A percentile compares a stretch with the other conserved stretches of the same genome.
Evolutionary conservation across 345 rosid genomes (phyloP).

Genomic region (Erodium maritimum): DNA sequence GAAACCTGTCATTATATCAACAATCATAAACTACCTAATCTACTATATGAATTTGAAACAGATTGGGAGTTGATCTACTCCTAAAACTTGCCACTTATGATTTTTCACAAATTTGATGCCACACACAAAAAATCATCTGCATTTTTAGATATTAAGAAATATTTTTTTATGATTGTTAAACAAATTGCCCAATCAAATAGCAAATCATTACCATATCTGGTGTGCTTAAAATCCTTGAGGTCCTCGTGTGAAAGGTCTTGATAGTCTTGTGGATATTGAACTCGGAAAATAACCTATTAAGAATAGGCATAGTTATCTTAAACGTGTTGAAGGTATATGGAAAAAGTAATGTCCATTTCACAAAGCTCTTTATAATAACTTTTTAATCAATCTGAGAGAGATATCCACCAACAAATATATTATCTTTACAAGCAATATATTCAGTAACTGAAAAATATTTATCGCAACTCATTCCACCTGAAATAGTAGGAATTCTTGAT

Average conservation of each 20-base stretch:
- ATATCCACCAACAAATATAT: background rate
- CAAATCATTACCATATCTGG: slow-evolving; percentile 75
- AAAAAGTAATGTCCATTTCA: background rate
- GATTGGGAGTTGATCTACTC: too few species aligned
- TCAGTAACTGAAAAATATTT: too few species aligned
- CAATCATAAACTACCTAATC: too few species aligned
- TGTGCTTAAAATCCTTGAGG: slow-evolving; percentile 92
- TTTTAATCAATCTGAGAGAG: background rate
- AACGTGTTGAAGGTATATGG: background rate
- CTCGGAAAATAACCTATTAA: slow-evolving; percentile 83
- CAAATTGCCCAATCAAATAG: background rate
- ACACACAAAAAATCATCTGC: too few species aligned
- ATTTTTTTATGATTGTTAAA: too few species aligned
- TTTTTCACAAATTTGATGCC: too few species aligned
- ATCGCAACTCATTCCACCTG: background rate
- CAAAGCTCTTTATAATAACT: background rate
- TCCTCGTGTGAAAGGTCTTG: slow-evolving; percentile 84
- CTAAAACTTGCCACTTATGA: too few species aligned
- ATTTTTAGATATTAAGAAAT: too few species aligned
- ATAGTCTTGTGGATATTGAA: slow-evolving; percentile 83
- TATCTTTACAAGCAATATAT: background rate
- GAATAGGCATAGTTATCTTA: slow-evolving; percentile 8
- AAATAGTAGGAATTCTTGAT: background rate
- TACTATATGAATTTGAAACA: too few species aligned
- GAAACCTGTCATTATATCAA: too few species aligned